A percentile compares a stretch with the other conserved stretches of the same genome.
These are phyloP conservation scores for Hypocreales sp. DNA, from an alignment of 2,329 filamentous ascomycete genomes.

Conservation along the genomic window DNA sequence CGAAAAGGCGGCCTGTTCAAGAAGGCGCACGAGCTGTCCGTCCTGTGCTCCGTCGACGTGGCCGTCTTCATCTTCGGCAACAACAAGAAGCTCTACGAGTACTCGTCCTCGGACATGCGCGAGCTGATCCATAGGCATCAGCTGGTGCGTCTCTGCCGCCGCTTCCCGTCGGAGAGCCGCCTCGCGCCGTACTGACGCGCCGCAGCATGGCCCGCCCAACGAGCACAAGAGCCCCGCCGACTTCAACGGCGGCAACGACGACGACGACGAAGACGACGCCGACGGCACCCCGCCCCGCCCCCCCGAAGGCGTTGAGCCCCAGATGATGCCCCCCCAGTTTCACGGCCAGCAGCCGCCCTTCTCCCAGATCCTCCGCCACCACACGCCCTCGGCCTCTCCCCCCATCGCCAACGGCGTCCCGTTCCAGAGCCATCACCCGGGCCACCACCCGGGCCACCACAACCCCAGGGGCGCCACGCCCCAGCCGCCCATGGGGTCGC, in stretches of 20 bases:
- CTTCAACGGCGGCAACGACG: conserved; percentile 76
- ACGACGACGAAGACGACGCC: conserved; percentile 63
- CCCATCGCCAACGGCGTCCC: conserved; percentile 67
- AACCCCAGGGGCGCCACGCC: conserved; percentile 62
- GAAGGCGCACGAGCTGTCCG: conserved; percentile 96
- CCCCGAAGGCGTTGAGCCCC: conserved; percentile 40
- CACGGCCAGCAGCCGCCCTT: conserved; percentile 52
- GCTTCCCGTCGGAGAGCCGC: too few species aligned
- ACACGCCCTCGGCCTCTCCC: conserved; percentile 74
- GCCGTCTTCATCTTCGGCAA: conserved; percentile 97
- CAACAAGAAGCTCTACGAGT: conserved; percentile 98
- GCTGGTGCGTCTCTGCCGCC: conserved; percentile 68
- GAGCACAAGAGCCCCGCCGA: conserved; percentile 93
- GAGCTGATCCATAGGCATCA: conserved; percentile 78
- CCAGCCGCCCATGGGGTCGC: conserved; percentile 55
- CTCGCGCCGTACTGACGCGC: too few species aligned
- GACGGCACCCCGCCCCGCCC: conserved; percentile 54
- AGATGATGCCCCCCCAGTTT: conserved; percentile 55
- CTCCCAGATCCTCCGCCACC: conserved; percentile 66
- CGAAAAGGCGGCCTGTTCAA: conserved; percentile 98
- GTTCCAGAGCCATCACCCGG: conserved; percentile 37
- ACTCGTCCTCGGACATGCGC: conserved; percentile 85
- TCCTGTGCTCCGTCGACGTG: conserved; percentile 95
- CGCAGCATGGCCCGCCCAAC: conserved; percentile 83
- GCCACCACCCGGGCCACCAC: conserved; percentile 17